Evolutionary conservation across 2,329 filamentous ascomycete genomes (phyloP).

Genomic region (Gnomoniopsis sp.): DNA sequence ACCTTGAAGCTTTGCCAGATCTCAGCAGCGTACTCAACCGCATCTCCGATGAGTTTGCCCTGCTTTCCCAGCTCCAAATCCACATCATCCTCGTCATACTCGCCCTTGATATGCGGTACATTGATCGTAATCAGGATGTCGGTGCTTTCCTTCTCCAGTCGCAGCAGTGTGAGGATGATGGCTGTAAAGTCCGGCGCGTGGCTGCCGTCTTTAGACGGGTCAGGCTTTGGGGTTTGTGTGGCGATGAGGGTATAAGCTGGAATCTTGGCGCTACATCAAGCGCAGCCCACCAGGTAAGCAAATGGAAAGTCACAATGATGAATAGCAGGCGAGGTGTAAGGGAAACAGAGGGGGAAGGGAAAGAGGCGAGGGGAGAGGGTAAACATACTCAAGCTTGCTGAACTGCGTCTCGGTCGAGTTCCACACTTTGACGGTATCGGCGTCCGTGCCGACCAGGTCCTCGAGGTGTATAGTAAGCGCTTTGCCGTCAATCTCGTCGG

Average conservation of each 20-base stretch:
- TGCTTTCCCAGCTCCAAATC: conserved; percentile 62
- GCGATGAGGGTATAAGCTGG: conserved; percentile 70
- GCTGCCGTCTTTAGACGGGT: conserved; percentile 29
- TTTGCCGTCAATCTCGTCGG: conserved; percentile 62
- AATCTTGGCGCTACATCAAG: conserved; percentile 38
- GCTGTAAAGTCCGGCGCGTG: conserved; percentile 63
- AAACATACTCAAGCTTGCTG: conserved; percentile 48
- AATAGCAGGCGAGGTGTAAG: not conserved
- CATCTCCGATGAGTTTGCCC: conserved; percentile 66
- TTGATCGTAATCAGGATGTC: conserved; percentile 86
- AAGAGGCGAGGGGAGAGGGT: not conserved
- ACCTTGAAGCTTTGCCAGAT: conserved; percentile 75
- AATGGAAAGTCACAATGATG: not conserved
- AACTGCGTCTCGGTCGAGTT: conserved; percentile 61
- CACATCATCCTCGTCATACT: conserved; percentile 71
- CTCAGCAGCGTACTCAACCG: conserved; percentile 62
- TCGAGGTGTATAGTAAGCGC: conserved; percentile 68
- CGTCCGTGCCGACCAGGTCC: conserved; percentile 64
- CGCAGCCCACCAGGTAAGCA: not conserved
- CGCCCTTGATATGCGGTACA: conserved; percentile 75
- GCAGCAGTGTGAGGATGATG: conserved; percentile 72
- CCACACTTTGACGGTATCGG: conserved; percentile 63
- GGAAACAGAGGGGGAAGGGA: not conserved
- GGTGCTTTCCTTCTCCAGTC: conserved; percentile 70
- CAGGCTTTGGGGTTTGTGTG: conserved; percentile 49